phyloP scores from a whole-genome alignment of 768 basidiomycete genomes.

The Leccinum truebloodii region DNA sequence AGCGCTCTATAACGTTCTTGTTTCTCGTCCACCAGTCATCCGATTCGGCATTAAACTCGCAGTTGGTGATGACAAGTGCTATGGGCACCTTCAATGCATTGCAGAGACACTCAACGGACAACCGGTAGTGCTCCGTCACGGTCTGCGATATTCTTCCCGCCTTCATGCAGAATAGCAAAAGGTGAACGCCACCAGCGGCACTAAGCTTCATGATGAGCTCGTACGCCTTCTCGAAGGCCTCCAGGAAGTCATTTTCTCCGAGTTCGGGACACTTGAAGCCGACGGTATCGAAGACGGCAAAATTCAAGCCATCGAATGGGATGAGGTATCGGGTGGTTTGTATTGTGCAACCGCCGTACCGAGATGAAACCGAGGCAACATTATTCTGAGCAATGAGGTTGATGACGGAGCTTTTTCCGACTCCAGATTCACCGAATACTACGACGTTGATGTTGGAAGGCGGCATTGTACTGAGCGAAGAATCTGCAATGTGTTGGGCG shows the following conservation, averaged over 20 bases:
- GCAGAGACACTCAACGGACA: conserved; percentile 45
- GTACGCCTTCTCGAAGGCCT: conserved; percentile 29
- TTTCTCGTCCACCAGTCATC: conserved; percentile 37
- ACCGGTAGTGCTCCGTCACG: conserved; percentile 37
- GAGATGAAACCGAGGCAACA: conserved; percentile 26
- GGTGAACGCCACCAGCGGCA: conserved; percentile 37
- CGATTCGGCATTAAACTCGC: conserved; percentile 33
- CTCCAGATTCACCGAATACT: too few relatives aligned
- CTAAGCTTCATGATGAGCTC: conserved; percentile 34
- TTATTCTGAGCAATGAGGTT: conserved; percentile 13
- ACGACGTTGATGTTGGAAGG: conserved; percentile 35
- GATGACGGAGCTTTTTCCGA: too few relatives aligned
- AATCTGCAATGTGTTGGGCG: conserved; percentile 3
- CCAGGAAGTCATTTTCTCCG: conserved; percentile 25
- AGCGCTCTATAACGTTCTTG: conserved; percentile 16
- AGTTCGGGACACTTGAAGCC: conserved; percentile 33
- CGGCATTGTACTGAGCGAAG: neutral
- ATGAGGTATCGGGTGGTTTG: conserved; percentile 27
- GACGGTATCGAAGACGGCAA: conserved; percentile 34
- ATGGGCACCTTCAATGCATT: conserved; percentile 35
- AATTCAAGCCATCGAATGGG: conserved; percentile 22
- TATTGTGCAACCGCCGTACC: conserved; percentile 38
- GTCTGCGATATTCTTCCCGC: conserved; percentile 38
- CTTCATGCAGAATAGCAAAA: conserved; percentile 44
- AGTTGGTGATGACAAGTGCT: conserved; percentile 39